Evolutionary conservation across 768 basidiomycete genomes (phyloP).

Genomic region (Russula ochroleuca): DNA sequence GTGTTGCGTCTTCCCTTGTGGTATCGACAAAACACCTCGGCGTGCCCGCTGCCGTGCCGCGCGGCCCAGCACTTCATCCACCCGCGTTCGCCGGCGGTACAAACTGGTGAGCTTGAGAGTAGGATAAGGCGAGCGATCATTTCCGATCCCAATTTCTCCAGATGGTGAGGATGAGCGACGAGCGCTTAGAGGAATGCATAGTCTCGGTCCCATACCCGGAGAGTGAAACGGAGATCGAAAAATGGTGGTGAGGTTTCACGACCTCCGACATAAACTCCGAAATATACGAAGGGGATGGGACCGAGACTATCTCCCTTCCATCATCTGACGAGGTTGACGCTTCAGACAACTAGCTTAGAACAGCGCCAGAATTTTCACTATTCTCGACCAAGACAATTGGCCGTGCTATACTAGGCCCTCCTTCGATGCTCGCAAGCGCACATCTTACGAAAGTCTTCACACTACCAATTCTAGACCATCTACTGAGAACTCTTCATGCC

Average conservation of each 20-base stretch:
- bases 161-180: no score
- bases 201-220: no score
- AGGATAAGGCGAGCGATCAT: constrained; percentile 43
- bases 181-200: no score
- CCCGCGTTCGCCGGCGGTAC: constrained; percentile 77
- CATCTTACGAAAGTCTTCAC: constrained; percentile 51
- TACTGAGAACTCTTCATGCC: constrained; percentile 43
- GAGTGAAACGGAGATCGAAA: no score
- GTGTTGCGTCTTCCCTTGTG: constrained; percentile 40
- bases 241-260: no score
- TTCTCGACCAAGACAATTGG: constrained; percentile 97
- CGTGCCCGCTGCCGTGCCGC: no score
- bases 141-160: constrained; percentile 36
- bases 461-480: constrained; percentile 85
- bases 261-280: no score
- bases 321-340: constrained; percentile 69
- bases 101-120: constrained; percentile 93
- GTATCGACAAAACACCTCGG: constrained; percentile 41
- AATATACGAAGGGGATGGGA: no score
- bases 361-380: constrained; percentile 82
- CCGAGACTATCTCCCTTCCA: constrained; percentile 85
- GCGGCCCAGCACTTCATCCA: constrained; percentile 68
- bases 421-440: constrained; percentile 61
- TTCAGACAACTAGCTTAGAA: constrained; percentile 76
- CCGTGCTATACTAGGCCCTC: constrained; percentile 83